Evolutionary conservation across 225 moss, liverwort and hornwort genomes (phyloP).

Genomic region (Thuidium tamariscinum): DNA sequence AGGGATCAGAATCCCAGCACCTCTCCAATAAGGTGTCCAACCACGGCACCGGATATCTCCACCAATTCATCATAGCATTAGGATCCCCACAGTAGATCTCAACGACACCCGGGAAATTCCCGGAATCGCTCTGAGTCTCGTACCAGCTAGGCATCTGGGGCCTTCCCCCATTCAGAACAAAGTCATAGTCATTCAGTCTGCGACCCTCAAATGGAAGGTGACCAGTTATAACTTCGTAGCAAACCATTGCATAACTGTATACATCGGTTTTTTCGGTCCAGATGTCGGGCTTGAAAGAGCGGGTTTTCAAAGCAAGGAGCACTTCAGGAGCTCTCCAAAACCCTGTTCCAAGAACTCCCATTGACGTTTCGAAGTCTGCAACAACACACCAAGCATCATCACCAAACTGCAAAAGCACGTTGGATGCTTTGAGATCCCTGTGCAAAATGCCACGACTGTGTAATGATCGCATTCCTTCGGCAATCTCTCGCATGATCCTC

Average conservation of each 20-base stretch:
- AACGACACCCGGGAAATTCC: too few relatives aligned
- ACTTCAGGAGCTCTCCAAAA: not conserved
- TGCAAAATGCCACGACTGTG: not conserved
- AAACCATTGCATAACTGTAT: not conserved
- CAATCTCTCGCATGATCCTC: not conserved
- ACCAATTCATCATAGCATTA: too few relatives aligned
- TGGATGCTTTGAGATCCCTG: not conserved
- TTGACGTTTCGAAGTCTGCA: not conserved
- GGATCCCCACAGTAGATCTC: too few relatives aligned
- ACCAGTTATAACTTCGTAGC: not conserved
- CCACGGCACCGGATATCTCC: not conserved
- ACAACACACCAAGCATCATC: rapidly evolving
- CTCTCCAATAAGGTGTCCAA: not conserved
- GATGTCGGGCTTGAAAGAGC: not conserved
- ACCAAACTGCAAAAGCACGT: not conserved
- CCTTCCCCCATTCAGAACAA: not conserved
- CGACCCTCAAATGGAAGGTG: not conserved
- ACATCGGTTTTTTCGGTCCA: not conserved
- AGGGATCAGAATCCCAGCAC: not conserved
- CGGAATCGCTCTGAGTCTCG: too few relatives aligned
- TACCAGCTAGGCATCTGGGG: not conserved
- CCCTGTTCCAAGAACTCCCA: not conserved
- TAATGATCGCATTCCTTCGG: not conserved
- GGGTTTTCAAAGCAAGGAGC: not conserved
- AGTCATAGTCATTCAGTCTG: not conserved